These are phyloP conservation scores for Pseudocohnilembus persalinus DNA, from an alignment of 169 alveolate genomes.

Conservation along the genomic window DNA sequence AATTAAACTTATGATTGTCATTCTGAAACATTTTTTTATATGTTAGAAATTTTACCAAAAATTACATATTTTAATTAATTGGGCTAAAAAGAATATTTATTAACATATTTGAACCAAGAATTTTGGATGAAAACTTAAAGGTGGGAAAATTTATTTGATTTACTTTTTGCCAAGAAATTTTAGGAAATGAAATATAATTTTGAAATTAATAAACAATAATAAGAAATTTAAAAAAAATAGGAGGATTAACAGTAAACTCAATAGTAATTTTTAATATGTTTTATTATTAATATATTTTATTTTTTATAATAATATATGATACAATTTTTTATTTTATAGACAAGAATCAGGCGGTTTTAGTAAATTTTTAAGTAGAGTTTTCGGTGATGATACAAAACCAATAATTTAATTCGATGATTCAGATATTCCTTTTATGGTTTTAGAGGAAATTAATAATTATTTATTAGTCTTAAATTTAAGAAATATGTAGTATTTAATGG, in stretches of 20 bases:
- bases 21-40: background rate
- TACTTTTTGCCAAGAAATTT: background rate
- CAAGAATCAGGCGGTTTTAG: too few species aligned
- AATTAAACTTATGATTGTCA: too few species aligned
- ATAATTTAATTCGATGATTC: slow-evolving; percentile 21
- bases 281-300: too few species aligned
- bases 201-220: background rate
- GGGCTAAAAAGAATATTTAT: background rate
- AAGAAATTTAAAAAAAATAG: background rate
- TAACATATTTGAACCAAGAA: background rate
- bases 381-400: slow-evolving; percentile 8
- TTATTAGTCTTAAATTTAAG: slow-evolving; percentile 13
- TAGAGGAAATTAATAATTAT: slow-evolving; percentile 35
- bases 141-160: slow-evolving; percentile 27
- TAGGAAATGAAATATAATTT: slow-evolving; percentile 10
- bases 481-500: slow-evolving; percentile 23
- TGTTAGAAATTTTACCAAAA: background rate
- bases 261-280: too few species aligned
- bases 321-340: too few species aligned
- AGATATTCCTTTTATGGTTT: slow-evolving; percentile 24
- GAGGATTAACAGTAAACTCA: background rate
- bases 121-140: background rate
- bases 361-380: too few species aligned
- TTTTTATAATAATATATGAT: too few species aligned
- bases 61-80: background rate